Percentiles rank a stretch among this genome's conserved stretches.
These are phyloP conservation scores for Sophora flavescens DNA, from an alignment of 306 rosid genomes.

Conservation along the genomic window DNA sequence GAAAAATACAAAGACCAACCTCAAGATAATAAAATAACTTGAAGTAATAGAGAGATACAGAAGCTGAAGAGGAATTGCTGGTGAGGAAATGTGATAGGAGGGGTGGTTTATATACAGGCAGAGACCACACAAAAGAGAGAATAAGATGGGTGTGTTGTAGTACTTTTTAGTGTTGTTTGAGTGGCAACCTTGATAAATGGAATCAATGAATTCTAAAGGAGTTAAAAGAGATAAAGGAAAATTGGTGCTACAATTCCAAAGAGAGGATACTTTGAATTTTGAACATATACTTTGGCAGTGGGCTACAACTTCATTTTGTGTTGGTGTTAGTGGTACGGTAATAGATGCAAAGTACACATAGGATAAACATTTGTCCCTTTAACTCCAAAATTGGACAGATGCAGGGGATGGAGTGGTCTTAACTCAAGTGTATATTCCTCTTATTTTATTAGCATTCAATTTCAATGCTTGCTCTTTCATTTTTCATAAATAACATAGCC, in stretches of 20 bases:
- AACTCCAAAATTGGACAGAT: slow-evolving; percentile 37
- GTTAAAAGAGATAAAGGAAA: slow-evolving; percentile 61
- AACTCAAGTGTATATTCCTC: neutral
- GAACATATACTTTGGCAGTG: slow-evolving; percentile 62
- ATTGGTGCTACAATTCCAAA: slow-evolving; percentile 65
- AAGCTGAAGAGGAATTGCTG: slow-evolving; percentile 47
- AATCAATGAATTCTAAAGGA: slow-evolving; percentile 61
- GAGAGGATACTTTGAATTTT: slow-evolving; percentile 70
- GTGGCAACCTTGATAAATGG: slow-evolving; percentile 80
- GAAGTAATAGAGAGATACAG: slow-evolving; percentile 39
- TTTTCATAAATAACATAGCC: slow-evolving; percentile 9
- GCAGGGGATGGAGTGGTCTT: slow-evolving; percentile 12
- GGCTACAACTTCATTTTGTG: slow-evolving; percentile 52
- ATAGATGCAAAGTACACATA: slow-evolving; percentile 47
- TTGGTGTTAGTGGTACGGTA: slow-evolving; percentile 48
- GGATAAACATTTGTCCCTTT: slow-evolving; percentile 40
- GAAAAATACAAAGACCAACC: slow-evolving; percentile 50
- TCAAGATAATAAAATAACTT: slow-evolving; percentile 48
- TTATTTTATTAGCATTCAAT: slow-evolving; percentile 12
- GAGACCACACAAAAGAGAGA: slow-evolving; percentile 62
- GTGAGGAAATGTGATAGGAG: slow-evolving; percentile 57
- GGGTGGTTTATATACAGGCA: slow-evolving; percentile 69
- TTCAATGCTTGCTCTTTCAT: neutral
- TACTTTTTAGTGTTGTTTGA: slow-evolving; percentile 71
- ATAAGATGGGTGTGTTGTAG: slow-evolving; percentile 73